phyloP scores from a whole-genome alignment of 1,139 yeast species.

The Candida sp. region DNA sequence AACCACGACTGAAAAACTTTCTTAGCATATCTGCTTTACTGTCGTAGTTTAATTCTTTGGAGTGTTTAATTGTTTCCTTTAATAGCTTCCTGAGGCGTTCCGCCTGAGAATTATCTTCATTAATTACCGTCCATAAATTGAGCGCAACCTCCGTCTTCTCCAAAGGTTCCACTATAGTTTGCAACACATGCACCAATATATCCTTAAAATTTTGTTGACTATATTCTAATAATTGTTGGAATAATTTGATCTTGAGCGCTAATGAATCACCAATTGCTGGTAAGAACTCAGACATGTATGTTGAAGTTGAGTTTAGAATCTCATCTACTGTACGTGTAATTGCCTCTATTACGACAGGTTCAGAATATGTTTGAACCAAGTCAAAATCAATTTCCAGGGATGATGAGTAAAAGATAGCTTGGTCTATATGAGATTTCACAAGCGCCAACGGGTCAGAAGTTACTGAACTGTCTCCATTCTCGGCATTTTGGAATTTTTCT shows the following conservation, averaged over 20 bases:
- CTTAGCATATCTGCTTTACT: constrained; percentile 17
- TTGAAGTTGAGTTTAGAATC: constrained; percentile 46
- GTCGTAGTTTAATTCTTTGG: constrained; percentile 4
- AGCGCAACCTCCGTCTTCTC: constrained; percentile 59
- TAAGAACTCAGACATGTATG: constrained; percentile 27
- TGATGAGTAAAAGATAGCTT: constrained; percentile 65
- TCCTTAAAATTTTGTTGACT: constrained; percentile 44
- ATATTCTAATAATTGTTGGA: constrained; percentile 43
- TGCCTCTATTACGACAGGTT: constrained; percentile 45
- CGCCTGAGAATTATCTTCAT: constrained; percentile 10
- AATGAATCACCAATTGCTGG: constrained; percentile 25
- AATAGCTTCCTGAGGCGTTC: constrained; percentile 28
- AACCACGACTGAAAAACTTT: constrained; percentile 23
- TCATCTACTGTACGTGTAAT: constrained; percentile 49
- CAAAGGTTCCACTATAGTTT: constrained; percentile 41
- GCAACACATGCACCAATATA: constrained; percentile 23
- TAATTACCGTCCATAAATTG: constrained; percentile 43
- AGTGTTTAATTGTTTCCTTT: constrained; percentile 11
- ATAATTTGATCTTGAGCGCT: constrained; percentile 20
- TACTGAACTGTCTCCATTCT: constrained; percentile 10
- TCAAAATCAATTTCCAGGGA: constrained; percentile 56
- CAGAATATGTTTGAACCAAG: constrained; percentile 28
- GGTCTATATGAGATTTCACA: constrained; percentile 73
- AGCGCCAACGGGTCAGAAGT: constrained; percentile 30
- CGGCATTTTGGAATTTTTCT: constrained; percentile 39